Evolutionary conservation across 331 rosid species (phyloP).

Genomic region (Rosa hybrid): DNA sequence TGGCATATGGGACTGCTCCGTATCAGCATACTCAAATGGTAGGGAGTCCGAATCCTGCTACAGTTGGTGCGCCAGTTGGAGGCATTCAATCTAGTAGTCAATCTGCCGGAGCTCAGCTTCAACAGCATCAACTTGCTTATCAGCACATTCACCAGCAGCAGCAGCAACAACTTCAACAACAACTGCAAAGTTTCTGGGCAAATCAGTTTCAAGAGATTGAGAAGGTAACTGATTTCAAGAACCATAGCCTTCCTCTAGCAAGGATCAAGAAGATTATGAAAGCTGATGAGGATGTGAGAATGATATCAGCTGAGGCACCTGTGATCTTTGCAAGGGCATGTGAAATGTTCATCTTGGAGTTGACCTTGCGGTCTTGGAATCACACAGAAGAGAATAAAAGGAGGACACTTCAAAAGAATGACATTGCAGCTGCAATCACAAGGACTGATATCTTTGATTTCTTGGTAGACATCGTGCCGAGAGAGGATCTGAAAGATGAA

Average conservation of each 20-base stretch:
- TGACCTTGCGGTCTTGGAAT: constrained; percentile 84
- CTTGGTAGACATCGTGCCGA: constrained; percentile 83
- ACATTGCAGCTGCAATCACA: constrained; percentile 81
- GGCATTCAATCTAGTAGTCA: constrained; percentile 54
- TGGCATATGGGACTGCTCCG: constrained; percentile 56
- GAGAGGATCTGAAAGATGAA: constrained; percentile 83
- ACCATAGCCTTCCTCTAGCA: constrained; percentile 85
- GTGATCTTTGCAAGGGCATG: constrained; percentile 81
- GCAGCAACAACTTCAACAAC: constrained; percentile 78
- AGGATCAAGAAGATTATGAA: constrained; percentile 92
- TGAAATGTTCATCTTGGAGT: constrained; percentile 78
- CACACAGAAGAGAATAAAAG: constrained; percentile 87
- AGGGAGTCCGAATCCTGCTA: constrained; percentile 44
- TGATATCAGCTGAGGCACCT: constrained; percentile 90
- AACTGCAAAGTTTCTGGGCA: constrained; percentile 62
- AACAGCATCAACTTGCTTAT: constrained; percentile 83
- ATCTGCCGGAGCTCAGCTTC: constrained; percentile 71
- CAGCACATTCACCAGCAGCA: constrained; percentile 90
- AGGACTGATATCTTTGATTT: constrained; percentile 86
- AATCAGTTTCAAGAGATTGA: constrained; percentile 71
- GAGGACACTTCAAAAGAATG: constrained; percentile 81
- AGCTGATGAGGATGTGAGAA: constrained; percentile 85
- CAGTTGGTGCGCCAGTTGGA: constrained; percentile 49
- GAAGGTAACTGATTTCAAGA: constrained; percentile 79
- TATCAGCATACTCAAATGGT: constrained; percentile 66